Evolutionary conservation across 345 rosid species (phyloP), one percentile per base, ranked within the genome.

Genomic region (Arabis hirsuta): DNA sequence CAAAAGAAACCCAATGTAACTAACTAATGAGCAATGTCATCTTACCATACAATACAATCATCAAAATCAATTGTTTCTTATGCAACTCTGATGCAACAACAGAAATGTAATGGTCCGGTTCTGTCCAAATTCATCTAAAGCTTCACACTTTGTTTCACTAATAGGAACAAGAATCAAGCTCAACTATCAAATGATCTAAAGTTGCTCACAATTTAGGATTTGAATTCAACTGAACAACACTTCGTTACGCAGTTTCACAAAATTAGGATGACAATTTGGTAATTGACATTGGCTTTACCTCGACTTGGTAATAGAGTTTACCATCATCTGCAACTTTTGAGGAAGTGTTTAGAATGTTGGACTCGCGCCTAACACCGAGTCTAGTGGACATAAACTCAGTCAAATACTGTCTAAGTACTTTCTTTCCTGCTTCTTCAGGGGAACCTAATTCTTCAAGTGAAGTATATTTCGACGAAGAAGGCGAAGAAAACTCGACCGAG

Each of bases 321-420:
- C 98, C 98, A 36, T 94, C 98, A 78, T 94, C 96, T 13, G 97
- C 99, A 45, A 91, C 85, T 73, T 83, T 83, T 0, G 97, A 87
- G 41, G 99, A 89, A 9, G 97, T 86, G 6, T 88, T 82, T 38
- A 89, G 80, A 26, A 94, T 51, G 14, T 81, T 85, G 9, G 88
- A 73, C 64, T 89, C 89, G 0, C 98, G 97, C 82, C 82, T 79
- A 9, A 91, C 96, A 1, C 97, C 96, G 2, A 94, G 91, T 65
- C 98, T 83, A 41, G 98, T 94, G 27, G 98, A 94, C 98, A 94
- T 94, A 78, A 94, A 89, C 85, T 94, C 96, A 16, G 93, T 94
- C 83, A 94, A 80, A 79, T 87, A 91, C 85, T 94, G 96, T 79
- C 76, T 82, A 19, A 94, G 85, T 32, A 89, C 91, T 80, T 76